Evolutionary conservation across 139 green algal species (phyloP).

Genomic region (Spirogloea muscicola): DNA sequence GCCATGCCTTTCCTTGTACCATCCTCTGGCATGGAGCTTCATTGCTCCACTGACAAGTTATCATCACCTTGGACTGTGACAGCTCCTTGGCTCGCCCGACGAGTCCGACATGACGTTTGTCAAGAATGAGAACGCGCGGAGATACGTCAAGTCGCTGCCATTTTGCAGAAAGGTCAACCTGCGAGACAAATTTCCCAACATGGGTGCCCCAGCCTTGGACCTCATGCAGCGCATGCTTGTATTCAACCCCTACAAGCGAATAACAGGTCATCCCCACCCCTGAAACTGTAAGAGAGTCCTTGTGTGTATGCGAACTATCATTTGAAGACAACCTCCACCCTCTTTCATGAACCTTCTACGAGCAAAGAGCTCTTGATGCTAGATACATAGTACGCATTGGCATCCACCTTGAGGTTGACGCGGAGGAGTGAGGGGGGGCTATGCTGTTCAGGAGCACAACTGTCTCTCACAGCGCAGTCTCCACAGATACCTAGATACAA

Average conservation of each 20-base stretch:
- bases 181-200: constrained; percentile 43
- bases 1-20: too few relatives aligned
- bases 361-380: not conserved
- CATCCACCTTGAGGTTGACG: too few relatives aligned
- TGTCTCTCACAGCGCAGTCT: too few relatives aligned
- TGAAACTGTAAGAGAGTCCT: not conserved
- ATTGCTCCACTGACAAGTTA: too few relatives aligned
- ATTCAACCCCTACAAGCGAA: constrained; percentile 56
- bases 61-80: too few relatives aligned
- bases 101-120: constrained; percentile 91
- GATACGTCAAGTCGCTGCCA: constrained; percentile 54
- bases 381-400: not conserved
- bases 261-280: constrained; percentile 49
- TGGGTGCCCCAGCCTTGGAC: constrained; percentile 46
- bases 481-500: not conserved
- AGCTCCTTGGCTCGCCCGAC: constrained; percentile 76
- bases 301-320: not conserved
- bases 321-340: not conserved
- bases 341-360: not conserved
- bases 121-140: constrained; percentile 65
- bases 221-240: constrained; percentile 61
- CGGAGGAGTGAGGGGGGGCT: too few relatives aligned
- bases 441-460: too few relatives aligned
- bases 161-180: constrained; percentile 26
- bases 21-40: too few relatives aligned